phyloP scores from a whole-genome alignment of 371 early-diverging fungal genomes.

The Apophysomyces ossiformis region DNA sequence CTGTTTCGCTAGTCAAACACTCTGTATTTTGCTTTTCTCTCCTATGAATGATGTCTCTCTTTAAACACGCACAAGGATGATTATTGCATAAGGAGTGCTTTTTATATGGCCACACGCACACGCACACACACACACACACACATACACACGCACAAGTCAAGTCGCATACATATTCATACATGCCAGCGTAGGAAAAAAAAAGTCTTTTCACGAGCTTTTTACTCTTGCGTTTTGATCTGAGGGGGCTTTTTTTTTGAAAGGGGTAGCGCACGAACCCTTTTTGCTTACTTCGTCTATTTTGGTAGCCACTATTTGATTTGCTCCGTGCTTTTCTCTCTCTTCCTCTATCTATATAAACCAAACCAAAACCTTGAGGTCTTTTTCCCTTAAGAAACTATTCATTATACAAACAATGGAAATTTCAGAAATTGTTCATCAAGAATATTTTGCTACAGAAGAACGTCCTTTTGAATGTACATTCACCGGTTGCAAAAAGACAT shows the following conservation, averaged over 20 bases:
- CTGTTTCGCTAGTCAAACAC: not conserved
- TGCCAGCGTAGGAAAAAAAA: not conserved
- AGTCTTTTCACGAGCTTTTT: not conserved
- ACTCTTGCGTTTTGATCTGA: not conserved
- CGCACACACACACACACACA: not conserved
- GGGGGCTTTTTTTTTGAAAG: not conserved
- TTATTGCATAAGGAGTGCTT: conserved; percentile 11
- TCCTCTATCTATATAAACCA: not conserved
- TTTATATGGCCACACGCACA: not conserved
- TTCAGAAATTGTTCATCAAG: conserved; percentile 67
- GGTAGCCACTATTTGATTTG: conserved; percentile 10
- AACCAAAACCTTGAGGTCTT: no score
- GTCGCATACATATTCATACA: not conserved
- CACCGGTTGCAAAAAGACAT: conserved; percentile 67
- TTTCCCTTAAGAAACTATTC: no score
- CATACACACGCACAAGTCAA: not conserved
- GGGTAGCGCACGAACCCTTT: conserved; percentile 2
- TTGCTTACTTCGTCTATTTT: not conserved
- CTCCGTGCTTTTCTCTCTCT: not conserved
- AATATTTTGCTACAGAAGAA: conserved; percentile 40
- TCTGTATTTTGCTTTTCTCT: conserved; percentile 3
- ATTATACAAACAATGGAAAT: conserved; percentile 57
- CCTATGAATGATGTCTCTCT: not conserved
- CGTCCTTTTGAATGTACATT: conserved; percentile 68
- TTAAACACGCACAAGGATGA: conserved; percentile 7